phyloP scores from a whole-genome alignment of 768 basidiomycete species.

The Suillus brevipes region DNA sequence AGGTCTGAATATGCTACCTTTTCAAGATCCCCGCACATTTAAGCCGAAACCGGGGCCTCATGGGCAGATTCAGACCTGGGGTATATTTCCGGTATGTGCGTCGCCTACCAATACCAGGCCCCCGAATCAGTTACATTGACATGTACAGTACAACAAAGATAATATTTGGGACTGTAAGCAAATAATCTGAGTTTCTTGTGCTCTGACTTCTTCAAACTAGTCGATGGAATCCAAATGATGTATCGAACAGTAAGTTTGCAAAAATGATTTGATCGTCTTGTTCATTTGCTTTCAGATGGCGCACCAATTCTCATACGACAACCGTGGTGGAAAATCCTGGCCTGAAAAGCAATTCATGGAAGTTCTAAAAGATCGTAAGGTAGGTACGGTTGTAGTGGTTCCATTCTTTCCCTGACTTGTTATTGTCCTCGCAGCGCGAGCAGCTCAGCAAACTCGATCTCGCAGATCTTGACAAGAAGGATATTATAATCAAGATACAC shows the following conservation, averaged over 20 bases:
- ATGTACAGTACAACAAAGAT: constrained; percentile 21
- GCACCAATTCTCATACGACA: constrained; percentile 16
- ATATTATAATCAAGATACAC: constrained; percentile 15
- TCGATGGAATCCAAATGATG: constrained; percentile 14
- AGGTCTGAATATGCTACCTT: constrained; percentile 10
- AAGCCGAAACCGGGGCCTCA: constrained; percentile 21
- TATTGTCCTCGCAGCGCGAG: constrained; percentile 16
- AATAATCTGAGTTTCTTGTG: background rate
- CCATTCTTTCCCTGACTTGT: constrained; percentile 4
- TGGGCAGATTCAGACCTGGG: constrained; percentile 35
- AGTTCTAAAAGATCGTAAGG: constrained; percentile 28
- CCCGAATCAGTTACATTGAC: background rate
- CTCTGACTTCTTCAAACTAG: constrained; percentile 14
- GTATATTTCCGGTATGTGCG: constrained; percentile 24
- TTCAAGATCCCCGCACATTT: constrained; percentile 10
- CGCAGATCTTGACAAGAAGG: constrained; percentile 22
- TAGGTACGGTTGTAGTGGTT: constrained; percentile 3
- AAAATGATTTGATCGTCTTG: constrained; percentile 1
- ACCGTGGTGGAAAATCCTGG: constrained; percentile 11
- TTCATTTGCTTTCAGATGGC: constrained; percentile 17
- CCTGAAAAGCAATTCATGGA: constrained; percentile 29
- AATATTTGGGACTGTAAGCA: constrained; percentile 20
- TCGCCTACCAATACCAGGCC: background rate
- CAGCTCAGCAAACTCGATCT: constrained; percentile 22
- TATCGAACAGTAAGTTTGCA: constrained; percentile 5